Base-by-base conservation (phyloP, 2,329 filamentous ascomycete species). In the Tricladium varicosporioides region DNA sequence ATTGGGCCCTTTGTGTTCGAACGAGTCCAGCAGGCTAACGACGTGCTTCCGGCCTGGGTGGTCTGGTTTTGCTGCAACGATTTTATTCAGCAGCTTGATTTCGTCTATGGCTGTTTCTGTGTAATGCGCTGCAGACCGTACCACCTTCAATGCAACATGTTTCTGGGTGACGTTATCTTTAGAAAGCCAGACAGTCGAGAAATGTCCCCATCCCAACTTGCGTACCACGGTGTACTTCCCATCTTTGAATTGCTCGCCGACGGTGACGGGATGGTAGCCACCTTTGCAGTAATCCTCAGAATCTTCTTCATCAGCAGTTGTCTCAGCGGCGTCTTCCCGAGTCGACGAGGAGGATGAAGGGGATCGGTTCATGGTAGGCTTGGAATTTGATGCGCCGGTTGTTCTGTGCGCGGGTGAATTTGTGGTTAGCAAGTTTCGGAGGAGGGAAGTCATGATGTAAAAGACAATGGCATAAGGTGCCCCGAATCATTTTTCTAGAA, bases 221-320 rank as follows among this genome's bases (percentile, higher is more conserved):
- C 92, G 89, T 73, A 97, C 89, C 57, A 97, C 87, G 14, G 92
- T 94, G 76, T 99, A 99, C 77, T 91, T 93, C 66, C 91, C 92
- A 73, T 97, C 91, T 74, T 97, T 97, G 83, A 97, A 97, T 70
- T 92, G 89, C 77, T 99, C 94, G 68, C 94, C 94, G 59, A 97
- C 88, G 68, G 86, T 83, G 50, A 99, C 94, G 2, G 94, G 94
- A 72, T 99, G 94, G 75, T 97, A 99, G 60, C 94, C 94, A 69
- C 94, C 94, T 77, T 97, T 97, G 83, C 93, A 97, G 79, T 99
- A 99, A 75, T 99, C 94, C 76, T 97, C 93, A 48, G 91, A 96
- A 75, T 99, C 94, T 76, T 99, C 94, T 77, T 99, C 94, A 72
- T 97, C 94, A 70, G 92, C 93, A 42, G 93, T 96, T 72, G 94